These are phyloP conservation scores for Sutorius eximius DNA, from an alignment of 1,284 basidiomycete genomes.

Conservation along the genomic window DNA sequence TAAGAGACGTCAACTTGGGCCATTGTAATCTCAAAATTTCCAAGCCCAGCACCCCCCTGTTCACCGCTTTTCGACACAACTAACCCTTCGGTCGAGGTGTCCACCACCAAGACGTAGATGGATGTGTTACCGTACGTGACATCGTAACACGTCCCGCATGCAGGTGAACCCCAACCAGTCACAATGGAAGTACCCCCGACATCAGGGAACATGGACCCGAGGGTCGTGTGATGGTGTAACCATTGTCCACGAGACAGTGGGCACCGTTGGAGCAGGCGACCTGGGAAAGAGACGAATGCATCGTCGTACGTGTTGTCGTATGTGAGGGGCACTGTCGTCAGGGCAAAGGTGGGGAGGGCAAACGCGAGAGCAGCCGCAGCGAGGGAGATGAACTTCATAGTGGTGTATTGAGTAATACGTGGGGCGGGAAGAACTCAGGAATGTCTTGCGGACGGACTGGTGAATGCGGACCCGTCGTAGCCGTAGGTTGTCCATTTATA, in stretches of 20 bases:
- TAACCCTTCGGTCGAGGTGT: no score
- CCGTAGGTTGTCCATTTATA: slow-evolving; percentile 22
- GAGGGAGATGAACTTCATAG: slow-evolving; percentile 28
- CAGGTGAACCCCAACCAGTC: slow-evolving; percentile 29
- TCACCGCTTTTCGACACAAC: no score
- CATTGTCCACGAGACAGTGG: slow-evolving; percentile 41
- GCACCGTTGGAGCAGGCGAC: slow-evolving; percentile 52
- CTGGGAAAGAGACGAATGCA: slow-evolving; percentile 30
- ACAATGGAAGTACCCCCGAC: slow-evolving; percentile 47
- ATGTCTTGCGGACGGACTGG: not conserved
- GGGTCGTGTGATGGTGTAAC: slow-evolving; percentile 48
- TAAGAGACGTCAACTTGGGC: no score
- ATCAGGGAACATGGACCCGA: slow-evolving; percentile 48
- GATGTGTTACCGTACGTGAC: no score
- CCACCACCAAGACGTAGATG: no score
- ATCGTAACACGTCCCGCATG: slow-evolving; percentile 38
- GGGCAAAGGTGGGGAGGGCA: slow-evolving; percentile 19
- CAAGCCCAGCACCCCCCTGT: no score
- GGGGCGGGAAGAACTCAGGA: not conserved
- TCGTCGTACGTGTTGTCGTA: slow-evolving; percentile 44
- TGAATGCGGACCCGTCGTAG: not conserved
- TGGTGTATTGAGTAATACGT: not conserved
- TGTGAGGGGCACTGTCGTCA: slow-evolving; percentile 12
- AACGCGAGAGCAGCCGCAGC: slow-evolving; percentile 11
- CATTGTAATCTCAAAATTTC: no score